A percentile compares a stretch with the other conserved stretches of the same genome.
Conservation (phyloP, 345 rosid genomes). For the Aurinia saxatilis region DNA sequence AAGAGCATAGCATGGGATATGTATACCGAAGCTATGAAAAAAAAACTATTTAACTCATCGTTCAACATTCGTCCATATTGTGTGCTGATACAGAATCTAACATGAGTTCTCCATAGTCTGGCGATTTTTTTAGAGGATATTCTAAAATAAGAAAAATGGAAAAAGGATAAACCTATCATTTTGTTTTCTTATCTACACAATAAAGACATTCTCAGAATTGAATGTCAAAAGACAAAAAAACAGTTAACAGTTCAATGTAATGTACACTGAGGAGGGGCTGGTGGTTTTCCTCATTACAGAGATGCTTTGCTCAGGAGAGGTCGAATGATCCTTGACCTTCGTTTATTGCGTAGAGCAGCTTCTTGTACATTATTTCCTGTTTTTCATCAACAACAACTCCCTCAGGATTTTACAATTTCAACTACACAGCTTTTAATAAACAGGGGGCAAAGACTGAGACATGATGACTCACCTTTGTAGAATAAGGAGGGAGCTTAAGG, state of each 20-base stretch:
- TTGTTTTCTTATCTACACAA: no score
- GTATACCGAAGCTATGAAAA: no score
- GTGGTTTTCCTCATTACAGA: background rate
- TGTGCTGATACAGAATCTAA: no score
- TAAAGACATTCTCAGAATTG: no score
- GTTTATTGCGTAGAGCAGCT: conserved; percentile 76
- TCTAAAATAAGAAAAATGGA: no score
- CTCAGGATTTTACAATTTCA: conserved; percentile 8
- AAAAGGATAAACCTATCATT: no score
- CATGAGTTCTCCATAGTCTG: no score
- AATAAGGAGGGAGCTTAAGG: conserved; percentile 97
- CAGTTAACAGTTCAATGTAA: background rate
- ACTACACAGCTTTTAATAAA: background rate
- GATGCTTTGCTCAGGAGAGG: conserved; percentile 59
- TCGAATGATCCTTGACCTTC: conserved; percentile 99
- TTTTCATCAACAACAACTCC: background rate
- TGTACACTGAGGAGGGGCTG: conserved; percentile 3
- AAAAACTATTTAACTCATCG: no score
- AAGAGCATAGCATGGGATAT: no score
- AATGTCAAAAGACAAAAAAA: no score
- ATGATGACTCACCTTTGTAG: conserved; percentile 59
- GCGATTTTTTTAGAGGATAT: no score
- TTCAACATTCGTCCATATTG: no score
- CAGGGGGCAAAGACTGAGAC: background rate
- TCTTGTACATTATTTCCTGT: conserved; percentile 98